phyloP scores from a whole-genome alignment of 129 eudicot species.

The Flaveria linearis region DNA sequence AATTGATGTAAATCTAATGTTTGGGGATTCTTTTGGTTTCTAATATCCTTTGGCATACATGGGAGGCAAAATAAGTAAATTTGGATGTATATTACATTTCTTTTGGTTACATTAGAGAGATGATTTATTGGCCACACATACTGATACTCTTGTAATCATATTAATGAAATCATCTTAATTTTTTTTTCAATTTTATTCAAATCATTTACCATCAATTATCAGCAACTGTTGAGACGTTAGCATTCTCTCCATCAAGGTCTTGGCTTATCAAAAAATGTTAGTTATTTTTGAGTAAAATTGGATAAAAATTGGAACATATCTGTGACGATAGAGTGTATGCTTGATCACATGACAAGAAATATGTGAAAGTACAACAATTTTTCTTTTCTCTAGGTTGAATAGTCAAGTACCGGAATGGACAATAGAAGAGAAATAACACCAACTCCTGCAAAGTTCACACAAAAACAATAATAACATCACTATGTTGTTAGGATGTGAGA shows the following conservation, averaged over 20 bases:
- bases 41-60: not conserved
- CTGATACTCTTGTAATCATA: not conserved
- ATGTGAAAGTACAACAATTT: not conserved
- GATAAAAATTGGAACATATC: not conserved
- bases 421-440: not conserved
- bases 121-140: not conserved
- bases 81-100: not conserved
- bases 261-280: not conserved
- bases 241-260: conserved; percentile 13
- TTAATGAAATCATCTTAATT: not conserved
- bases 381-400: not conserved
- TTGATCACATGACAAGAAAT: not conserved
- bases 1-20: not conserved
- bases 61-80: not conserved
- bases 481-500: conserved; percentile 11
- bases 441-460: not conserved
- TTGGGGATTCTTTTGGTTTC: not conserved
- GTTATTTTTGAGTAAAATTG: not conserved
- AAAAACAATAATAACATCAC: not conserved
- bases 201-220: not conserved
- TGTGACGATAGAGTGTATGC: not conserved
- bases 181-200: not conserved
- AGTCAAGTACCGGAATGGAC: not conserved
- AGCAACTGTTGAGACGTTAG: conserved; percentile 1
- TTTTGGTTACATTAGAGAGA: not conserved